These are phyloP conservation scores for Metschnikowia vanudenii DNA, from an alignment of 805 yeast genomes.

Conservation along the genomic window DNA sequence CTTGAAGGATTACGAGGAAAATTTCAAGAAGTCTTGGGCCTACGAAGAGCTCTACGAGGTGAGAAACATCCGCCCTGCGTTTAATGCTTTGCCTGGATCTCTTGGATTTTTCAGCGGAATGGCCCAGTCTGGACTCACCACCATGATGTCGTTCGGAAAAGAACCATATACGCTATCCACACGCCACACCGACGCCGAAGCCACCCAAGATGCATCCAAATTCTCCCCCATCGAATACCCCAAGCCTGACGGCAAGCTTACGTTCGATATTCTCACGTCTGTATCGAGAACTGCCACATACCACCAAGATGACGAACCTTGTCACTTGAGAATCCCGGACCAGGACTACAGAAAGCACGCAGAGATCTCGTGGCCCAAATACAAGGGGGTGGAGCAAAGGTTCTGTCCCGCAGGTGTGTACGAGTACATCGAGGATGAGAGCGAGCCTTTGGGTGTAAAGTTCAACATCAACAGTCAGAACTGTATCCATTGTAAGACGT, in stretches of 20 bases:
- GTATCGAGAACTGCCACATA: constrained; percentile 95
- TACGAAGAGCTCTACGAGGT: constrained; percentile 78
- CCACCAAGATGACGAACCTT: constrained; percentile 91
- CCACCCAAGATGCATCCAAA: constrained; percentile 66
- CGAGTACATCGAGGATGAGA: constrained; percentile 78
- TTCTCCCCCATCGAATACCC: constrained; percentile 81
- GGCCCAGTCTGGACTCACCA: constrained; percentile 77
- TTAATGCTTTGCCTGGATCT: constrained; percentile 50
- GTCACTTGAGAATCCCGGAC: constrained; percentile 68
- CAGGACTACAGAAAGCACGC: constrained; percentile 70
- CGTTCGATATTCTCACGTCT: constrained; percentile 91
- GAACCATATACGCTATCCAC: constrained; percentile 87
- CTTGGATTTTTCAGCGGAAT: constrained; percentile 83
- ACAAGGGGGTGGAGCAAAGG: constrained; percentile 82
- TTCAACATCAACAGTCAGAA: constrained; percentile 95
- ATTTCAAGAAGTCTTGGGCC: constrained; percentile 79
- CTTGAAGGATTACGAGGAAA: constrained; percentile 58
- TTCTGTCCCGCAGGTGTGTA: constrained; percentile 99
- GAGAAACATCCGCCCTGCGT: constrained; percentile 91
- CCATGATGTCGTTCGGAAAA: constrained; percentile 72
- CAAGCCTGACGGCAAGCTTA: constrained; percentile 90
- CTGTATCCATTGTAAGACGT: constrained; percentile 97
- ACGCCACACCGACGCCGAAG: constrained; percentile 65
- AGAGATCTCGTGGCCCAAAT: constrained; percentile 65
- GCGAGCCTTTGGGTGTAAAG: constrained; percentile 59